A percentile compares a stretch with the other conserved stretches of the same genome.
Conservation (phyloP, 805 yeast genomes). For the Wickerhamiella australiensis region DNA sequence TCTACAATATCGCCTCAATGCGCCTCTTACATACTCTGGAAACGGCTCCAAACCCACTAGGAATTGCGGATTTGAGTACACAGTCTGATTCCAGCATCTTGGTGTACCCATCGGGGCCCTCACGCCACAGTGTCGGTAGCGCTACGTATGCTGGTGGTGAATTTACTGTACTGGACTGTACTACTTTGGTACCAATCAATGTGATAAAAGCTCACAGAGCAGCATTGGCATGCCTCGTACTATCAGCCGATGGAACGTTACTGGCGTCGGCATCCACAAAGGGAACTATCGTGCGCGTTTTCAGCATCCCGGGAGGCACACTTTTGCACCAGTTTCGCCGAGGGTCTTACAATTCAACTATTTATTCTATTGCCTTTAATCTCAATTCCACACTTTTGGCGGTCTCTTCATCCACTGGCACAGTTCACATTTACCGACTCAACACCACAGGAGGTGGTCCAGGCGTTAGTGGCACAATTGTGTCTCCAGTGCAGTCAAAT, state of each 20-base stretch:
- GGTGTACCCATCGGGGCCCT: constrained; percentile 41
- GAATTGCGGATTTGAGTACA: constrained; percentile 27
- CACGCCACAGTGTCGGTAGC: constrained; percentile 17
- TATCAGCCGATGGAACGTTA: constrained; percentile 64
- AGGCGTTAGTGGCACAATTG: no score
- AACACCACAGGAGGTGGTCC: constrained; percentile 25
- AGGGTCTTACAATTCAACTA: constrained; percentile 74
- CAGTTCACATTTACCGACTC: constrained; percentile 81
- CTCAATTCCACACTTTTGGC: constrained; percentile 55
- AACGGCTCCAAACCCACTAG: constrained; percentile 36
- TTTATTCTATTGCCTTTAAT: constrained; percentile 66
- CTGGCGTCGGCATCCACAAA: constrained; percentile 82
- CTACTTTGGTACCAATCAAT: constrained; percentile 60
- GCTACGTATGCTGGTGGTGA: constrained; percentile 36
- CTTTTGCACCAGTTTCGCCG: constrained; percentile 64
- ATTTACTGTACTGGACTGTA: constrained; percentile 68
- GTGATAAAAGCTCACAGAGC: constrained; percentile 80
- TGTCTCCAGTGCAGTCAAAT: constrained; percentile 20
- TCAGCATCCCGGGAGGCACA: constrained; percentile 44
- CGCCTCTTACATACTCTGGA: constrained; percentile 63
- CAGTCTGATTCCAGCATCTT: constrained; percentile 21
- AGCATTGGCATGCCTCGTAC: constrained; percentile 51
- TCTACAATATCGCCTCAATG: constrained; percentile 87
- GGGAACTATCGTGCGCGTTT: constrained; percentile 83
- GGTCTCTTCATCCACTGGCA: constrained; percentile 82